phyloP scores from a whole-genome alignment of 768 basidiomycete species.

The Pleurotus sapidus region DNA sequence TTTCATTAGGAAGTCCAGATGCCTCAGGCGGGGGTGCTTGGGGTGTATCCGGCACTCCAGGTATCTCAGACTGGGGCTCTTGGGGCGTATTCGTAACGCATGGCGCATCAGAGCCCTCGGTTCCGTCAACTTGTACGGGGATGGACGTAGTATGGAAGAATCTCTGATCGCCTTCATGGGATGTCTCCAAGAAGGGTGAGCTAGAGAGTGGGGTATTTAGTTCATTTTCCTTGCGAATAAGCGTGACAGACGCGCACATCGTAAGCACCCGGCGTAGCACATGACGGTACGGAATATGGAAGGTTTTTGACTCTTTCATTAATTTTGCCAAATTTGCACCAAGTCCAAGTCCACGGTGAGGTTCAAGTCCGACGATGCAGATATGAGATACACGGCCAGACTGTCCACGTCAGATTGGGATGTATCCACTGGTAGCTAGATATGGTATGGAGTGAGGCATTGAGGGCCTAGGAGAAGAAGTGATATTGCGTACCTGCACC shows the following conservation, averaged over 20 bases:
- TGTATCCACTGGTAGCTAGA: constrained; percentile 43
- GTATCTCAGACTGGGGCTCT: constrained; percentile 26
- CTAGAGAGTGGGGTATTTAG: constrained; percentile 19
- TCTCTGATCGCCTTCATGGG: constrained; percentile 25
- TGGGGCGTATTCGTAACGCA: constrained; percentile 22
- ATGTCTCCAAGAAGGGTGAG: constrained; percentile 43
- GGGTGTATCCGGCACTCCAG: too few relatives aligned
- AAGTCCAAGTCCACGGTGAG: constrained; percentile 26
- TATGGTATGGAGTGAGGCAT: constrained; percentile 1
- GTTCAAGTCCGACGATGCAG: constrained; percentile 31
- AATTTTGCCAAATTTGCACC: too few relatives aligned
- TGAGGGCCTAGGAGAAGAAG: too few relatives aligned
- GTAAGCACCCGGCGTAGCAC: constrained; percentile 34
- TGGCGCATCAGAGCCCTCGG: constrained; percentile 14
- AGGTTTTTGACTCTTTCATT: constrained; percentile 33
- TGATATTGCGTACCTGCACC: not conserved
- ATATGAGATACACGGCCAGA: constrained; percentile 42
- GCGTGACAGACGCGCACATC: constrained; percentile 29
- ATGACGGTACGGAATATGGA: constrained; percentile 37
- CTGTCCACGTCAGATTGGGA: constrained; percentile 33
- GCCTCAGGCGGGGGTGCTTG: too few relatives aligned
- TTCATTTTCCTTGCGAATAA: too few relatives aligned
- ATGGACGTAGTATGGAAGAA: constrained; percentile 40
- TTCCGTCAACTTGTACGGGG: constrained; percentile 30
- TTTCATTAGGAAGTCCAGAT: too few relatives aligned